phyloP scores from a whole-genome alignment of 1,139 yeast species.

The Arxiozyma heterogenica region DNA sequence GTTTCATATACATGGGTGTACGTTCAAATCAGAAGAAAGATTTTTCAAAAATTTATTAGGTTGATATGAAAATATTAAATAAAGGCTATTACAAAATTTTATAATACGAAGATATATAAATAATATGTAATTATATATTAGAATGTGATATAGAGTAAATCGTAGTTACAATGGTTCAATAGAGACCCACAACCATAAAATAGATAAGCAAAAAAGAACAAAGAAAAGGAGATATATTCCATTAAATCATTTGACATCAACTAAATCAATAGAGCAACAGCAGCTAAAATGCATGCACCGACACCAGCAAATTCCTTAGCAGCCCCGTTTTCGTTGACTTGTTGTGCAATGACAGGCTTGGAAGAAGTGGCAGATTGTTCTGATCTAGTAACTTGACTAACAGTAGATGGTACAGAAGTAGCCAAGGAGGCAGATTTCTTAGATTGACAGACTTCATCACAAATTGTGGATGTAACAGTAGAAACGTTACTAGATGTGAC shows the following conservation, averaged over 20 bases:
- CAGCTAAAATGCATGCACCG: conserved; percentile 5
- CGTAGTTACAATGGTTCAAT: not conserved
- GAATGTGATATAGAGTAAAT: too few relatives aligned
- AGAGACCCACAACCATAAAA: not conserved
- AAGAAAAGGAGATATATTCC: not conserved
- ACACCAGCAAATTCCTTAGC: conserved; percentile 5
- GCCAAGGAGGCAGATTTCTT: conserved; percentile 2
- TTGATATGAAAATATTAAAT: not conserved
- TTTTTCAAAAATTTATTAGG: too few relatives aligned
- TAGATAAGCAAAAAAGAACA: not conserved
- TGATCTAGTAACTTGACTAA: not conserved
- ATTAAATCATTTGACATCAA: not conserved
- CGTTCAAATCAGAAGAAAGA: too few relatives aligned
- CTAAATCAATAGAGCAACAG: conserved; percentile 5
- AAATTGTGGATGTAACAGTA: conserved; percentile 1
- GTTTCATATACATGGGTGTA: too few relatives aligned
- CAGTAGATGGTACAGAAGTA: not conserved
- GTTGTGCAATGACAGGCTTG: conserved; percentile 2
- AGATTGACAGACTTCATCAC: conserved; percentile 4
- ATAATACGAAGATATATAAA: not conserved
- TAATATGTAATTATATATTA: too few relatives aligned
- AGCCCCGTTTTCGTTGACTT: conserved; percentile 5
- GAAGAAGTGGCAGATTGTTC: not conserved
- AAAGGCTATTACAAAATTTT: too few relatives aligned
- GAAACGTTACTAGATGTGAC: not conserved